A percentile compares a stretch with the other conserved stretches of the same genome.
phyloP scores from a whole-genome alignment of 805 yeast species.

The Kluyveromyces dobzhanskii region DNA sequence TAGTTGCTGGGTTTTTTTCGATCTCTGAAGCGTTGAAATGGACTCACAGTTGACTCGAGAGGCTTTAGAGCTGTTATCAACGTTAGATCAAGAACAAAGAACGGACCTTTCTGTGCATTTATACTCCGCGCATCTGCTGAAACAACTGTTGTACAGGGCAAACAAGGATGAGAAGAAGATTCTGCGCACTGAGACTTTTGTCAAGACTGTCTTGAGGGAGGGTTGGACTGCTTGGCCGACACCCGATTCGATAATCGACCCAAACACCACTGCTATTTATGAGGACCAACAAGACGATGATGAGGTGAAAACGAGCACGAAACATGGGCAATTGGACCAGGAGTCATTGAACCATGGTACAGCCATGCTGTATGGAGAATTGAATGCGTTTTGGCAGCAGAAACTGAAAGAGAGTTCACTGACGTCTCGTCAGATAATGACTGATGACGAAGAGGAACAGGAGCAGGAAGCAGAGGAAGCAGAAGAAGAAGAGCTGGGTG shows the following conservation, averaged over 20 bases:
- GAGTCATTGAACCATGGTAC: slow-evolving; percentile 19
- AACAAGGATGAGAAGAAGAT: slow-evolving; percentile 18
- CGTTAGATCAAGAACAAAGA: slow-evolving; percentile 42
- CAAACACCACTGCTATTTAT: slow-evolving; percentile 19
- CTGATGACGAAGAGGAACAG: neutral
- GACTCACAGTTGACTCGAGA: slow-evolving; percentile 14
- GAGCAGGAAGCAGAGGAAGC: neutral
- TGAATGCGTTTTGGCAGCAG: slow-evolving; percentile 24
- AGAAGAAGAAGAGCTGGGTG: neutral
- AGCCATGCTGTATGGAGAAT: slow-evolving; percentile 20
- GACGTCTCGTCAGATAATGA: slow-evolving; percentile 2
- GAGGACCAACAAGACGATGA: slow-evolving; percentile 12
- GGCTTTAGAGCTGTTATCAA: slow-evolving; percentile 28
- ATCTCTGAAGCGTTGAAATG: slow-evolving; percentile 6
- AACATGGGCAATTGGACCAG: slow-evolving; percentile 21
- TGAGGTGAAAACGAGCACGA: neutral
- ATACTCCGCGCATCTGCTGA: slow-evolving; percentile 43
- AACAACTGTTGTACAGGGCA: slow-evolving; percentile 19
- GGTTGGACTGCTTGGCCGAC: slow-evolving; percentile 60
- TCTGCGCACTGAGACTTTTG: slow-evolving; percentile 31
- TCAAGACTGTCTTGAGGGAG: slow-evolving; percentile 27
- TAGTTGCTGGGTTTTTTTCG: too few species aligned
- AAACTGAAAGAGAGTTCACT: slow-evolving; percentile 14
- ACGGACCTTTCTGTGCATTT: slow-evolving; percentile 57
- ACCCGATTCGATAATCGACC: slow-evolving; percentile 23